These are phyloP conservation scores for Fagopyrum tataricum DNA, from an alignment of 148 eudicot species.

Conservation along the genomic window DNA sequence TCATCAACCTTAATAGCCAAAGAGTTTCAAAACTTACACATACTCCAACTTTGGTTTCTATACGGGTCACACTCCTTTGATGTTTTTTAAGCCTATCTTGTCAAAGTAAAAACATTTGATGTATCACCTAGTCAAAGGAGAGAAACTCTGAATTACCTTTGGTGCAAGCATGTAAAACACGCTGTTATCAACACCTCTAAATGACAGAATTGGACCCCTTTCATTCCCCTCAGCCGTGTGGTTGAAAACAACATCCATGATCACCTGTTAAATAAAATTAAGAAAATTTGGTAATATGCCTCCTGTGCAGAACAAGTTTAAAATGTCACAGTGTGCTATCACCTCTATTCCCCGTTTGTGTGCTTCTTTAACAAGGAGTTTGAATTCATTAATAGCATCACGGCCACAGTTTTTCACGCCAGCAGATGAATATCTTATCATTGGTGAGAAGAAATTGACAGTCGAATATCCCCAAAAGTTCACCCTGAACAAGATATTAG, in stretches of 20 bases:
- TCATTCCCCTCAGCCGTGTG: conserved; percentile 99
- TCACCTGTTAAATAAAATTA: conserved; percentile 42
- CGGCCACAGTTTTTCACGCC: conserved; percentile 65
- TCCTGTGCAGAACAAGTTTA: background rate
- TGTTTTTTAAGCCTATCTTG: background rate
- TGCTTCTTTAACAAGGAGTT: conserved; percentile 88
- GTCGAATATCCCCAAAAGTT: conserved; percentile 99
- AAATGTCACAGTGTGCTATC: conserved; percentile 21
- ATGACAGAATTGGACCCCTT: conserved; percentile 81
- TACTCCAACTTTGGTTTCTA: background rate
- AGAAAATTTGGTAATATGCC: conserved; percentile 13
- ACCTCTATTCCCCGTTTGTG: conserved; percentile 98
- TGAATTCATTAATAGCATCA: conserved; percentile 84
- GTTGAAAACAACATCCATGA: conserved; percentile 98
- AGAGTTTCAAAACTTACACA: background rate
- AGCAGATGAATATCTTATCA: conserved; percentile 82
- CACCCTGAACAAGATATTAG: conserved; percentile 40
- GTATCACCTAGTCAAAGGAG: background rate
- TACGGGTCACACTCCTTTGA: background rate
- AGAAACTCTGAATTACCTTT: conserved; percentile 40
- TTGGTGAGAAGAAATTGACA: conserved; percentile 81
- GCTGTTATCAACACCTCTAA: conserved; percentile 93
- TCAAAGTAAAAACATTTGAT: background rate
- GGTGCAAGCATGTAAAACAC: conserved; percentile 96
- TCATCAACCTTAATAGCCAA: background rate